These are phyloP conservation scores for Coprinellus micaceus DNA, from an alignment of 768 basidiomycete species.

Conservation along the genomic window DNA sequence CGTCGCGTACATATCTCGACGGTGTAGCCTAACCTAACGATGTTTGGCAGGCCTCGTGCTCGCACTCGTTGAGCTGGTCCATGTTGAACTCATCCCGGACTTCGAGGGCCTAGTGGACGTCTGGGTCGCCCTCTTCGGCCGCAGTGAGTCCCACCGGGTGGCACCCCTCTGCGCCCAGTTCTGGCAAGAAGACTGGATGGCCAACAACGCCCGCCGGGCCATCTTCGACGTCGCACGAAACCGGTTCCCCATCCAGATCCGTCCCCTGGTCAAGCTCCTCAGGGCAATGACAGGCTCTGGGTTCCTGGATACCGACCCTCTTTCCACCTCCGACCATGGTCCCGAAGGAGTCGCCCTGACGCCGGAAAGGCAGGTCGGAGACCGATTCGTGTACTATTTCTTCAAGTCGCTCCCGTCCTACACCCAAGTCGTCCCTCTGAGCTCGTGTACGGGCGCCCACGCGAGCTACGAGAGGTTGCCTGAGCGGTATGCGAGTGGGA, in stretches of 20 bases:
- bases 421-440: conserved; percentile 67
- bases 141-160: conserved; percentile 64
- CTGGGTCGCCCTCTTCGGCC: conserved; percentile 77
- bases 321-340: conserved; percentile 49
- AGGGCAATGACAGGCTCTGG: conserved; percentile 75
- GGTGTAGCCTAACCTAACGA: conserved; percentile 7
- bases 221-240: conserved; percentile 80
- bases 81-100: conserved; percentile 73
- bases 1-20: conserved; percentile 11
- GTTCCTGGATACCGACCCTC: conserved; percentile 69
- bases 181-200: conserved; percentile 77
- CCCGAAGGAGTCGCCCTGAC: conserved; percentile 25
- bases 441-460: conserved; percentile 60
- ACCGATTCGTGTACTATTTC: conserved; percentile 70
- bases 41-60: conserved; percentile 70
- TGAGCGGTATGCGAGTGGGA: conserved; percentile 51
- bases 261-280: conserved; percentile 65
- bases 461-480: conserved; percentile 69
- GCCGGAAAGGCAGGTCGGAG: conserved; percentile 56
- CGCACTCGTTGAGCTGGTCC: conserved; percentile 67
- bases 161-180: conserved; percentile 73
- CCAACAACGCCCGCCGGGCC: conserved; percentile 64
- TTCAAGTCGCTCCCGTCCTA: conserved; percentile 68
- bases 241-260: conserved; percentile 78
- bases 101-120: conserved; percentile 69